Base-by-base conservation (phyloP, 1,284 basidiomycete genomes). In the Microbotryomycetes sp. region DNA sequence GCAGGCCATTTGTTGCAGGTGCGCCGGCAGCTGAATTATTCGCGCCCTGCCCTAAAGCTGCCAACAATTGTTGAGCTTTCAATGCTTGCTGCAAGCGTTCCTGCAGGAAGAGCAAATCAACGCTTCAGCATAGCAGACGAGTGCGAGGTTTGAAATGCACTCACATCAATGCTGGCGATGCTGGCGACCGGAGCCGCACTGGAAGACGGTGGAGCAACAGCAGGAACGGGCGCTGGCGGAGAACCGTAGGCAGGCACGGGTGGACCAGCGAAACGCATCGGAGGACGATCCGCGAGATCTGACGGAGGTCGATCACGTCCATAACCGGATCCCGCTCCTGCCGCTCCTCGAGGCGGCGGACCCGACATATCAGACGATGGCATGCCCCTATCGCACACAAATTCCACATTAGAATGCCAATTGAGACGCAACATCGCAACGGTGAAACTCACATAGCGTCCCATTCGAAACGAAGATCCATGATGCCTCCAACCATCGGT, bases 391-490 rank as follows among this genome's bases (percentile, higher is more conserved):
- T n/a, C n/a, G n/a, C n/a, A n/a, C n/a, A n/a, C n/a, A n/a, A n/a
- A n/a, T n/a, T n/a, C n/a, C n/a, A n/a, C n/a, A n/a, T n/a, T n/a
- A n/a, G n/a, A n/a, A n/a, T n/a, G n/a, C n/a, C n/a, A n/a, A n/a
- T n/a, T n/a, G n/a, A n/a, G n/a, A n/a, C n/a, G n/a, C n/a, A n/a
- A n/a, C n/a, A n/a, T n/a, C n/a, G n/a, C n/a, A n/a, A 14, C 25
- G 74, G 64, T 52, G 75, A 70, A 9, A 70, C 66, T 55, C 77
- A 78, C 32, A 78, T 80, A 42, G 78, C 78, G 67, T 97, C 92
- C 86, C 91, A 96, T n/a, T 88, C 86, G 70, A 88, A 91, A 2
- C 84, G 80, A 54, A 97, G 84, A 52, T 92, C 87, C 82, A 97
- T 86, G 0, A 86, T 82, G 19, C 93, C 92, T 69, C 91, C 91